Evolutionary conservation across 768 basidiomycete genomes (phyloP).

Genomic region (Cystofilobasidium ferigula): DNA sequence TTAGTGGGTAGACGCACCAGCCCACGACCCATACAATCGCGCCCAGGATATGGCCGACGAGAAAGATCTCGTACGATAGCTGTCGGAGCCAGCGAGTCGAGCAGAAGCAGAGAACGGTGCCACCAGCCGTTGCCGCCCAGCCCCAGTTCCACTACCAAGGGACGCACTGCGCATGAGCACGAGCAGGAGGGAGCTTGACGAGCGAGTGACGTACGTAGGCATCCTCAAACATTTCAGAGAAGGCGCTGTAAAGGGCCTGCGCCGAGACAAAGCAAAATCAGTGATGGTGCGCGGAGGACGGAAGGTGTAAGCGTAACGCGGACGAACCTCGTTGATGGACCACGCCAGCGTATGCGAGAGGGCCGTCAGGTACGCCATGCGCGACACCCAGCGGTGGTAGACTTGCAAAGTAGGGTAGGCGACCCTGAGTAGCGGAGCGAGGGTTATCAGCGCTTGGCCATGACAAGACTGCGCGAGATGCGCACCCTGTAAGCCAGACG

Average conservation of each 20-base stretch:
- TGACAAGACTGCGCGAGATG: no score
- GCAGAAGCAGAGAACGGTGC: not conserved
- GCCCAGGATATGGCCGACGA: conserved; percentile 14
- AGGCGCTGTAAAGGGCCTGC: not conserved
- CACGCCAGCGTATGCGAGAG: not conserved
- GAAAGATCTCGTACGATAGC: conserved; percentile 12
- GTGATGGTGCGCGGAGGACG: not conserved
- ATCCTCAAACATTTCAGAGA: not conserved
- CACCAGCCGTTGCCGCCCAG: not conserved
- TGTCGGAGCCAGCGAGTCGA: conserved; percentile 2
- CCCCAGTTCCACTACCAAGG: conserved; percentile 24
- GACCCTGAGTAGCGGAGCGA: no score
- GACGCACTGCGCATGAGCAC: no score
- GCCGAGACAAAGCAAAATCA: not conserved
- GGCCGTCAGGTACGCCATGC: not conserved
- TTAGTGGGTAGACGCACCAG: no score
- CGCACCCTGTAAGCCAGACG: not conserved
- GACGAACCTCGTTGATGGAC: not conserved
- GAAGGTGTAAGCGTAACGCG: no score
- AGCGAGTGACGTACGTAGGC: no score
- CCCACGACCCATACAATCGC: conserved; percentile 1
- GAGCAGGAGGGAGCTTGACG: no score
- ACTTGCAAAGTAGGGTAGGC: not conserved
- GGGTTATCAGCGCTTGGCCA: no score
- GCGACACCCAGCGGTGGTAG: conserved; percentile 1